Conservation (phyloP, 2,329 filamentous ascomycete species). For the Aspergillus flavus region DNA sequence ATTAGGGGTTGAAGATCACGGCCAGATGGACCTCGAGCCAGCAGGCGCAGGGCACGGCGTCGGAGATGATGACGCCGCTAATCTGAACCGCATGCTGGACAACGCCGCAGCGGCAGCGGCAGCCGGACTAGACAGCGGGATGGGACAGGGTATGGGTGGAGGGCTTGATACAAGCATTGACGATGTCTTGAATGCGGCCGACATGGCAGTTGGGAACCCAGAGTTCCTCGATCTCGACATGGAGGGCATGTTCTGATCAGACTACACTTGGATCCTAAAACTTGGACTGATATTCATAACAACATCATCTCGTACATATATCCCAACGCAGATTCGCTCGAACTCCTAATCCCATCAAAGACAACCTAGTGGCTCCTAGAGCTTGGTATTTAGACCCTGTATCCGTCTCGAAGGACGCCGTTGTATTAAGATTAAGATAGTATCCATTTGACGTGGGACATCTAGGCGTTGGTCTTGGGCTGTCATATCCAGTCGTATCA, state of each 20-base stretch:
- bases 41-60: conserved; percentile 18
- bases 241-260: conserved; percentile 46
- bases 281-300: not conserved
- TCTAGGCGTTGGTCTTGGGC: no score
- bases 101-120: conserved; percentile 40
- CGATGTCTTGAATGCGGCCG: conserved; percentile 46
- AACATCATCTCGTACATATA: not conserved
- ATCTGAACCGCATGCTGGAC: conserved; percentile 44
- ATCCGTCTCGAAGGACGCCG: not conserved
- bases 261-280: not conserved
- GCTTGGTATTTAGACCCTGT: not conserved
- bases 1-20: conserved; percentile 36
- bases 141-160: conserved; percentile 22
- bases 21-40: conserved; percentile 37
- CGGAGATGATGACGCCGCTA: conserved; percentile 32
- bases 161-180: conserved; percentile 44
- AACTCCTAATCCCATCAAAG: not conserved
- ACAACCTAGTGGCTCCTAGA: not conserved
- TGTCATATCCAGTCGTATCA: no score
- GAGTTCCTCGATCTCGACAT: conserved; percentile 50
- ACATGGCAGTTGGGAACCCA: conserved; percentile 47
- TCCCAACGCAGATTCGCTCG: not conserved
- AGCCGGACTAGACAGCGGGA: conserved; percentile 32
- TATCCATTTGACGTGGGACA: not conserved
- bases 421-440: not conserved